Evolutionary conservation across 1,284 basidiomycete genomes (phyloP).

Genomic region (Porodaedalea pini): DNA sequence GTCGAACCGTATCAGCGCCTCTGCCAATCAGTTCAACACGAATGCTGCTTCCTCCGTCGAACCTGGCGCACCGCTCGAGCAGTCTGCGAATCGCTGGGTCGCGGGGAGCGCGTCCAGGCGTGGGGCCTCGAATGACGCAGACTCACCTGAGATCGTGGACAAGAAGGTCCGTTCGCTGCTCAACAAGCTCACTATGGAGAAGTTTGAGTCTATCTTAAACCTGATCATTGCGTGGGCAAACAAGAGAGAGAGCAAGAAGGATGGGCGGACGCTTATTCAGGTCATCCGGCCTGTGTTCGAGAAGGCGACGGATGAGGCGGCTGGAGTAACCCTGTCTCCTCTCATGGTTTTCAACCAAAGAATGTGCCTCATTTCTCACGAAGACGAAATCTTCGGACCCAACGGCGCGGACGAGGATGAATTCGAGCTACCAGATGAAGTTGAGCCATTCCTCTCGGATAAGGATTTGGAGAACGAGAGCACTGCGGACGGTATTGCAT

Average conservation of each 20-base stretch:
- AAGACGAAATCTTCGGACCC: slow-evolving; percentile 88
- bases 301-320: too few relatives aligned
- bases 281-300: too few relatives aligned
- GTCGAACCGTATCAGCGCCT: slow-evolving; percentile 28
- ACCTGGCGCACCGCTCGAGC: too few relatives aligned
- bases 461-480: slow-evolving; percentile 85
- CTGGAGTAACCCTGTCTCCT: slow-evolving; percentile 92
- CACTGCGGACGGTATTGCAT: slow-evolving; percentile 94
- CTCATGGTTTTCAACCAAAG: slow-evolving; percentile 80
- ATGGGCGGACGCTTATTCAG: slow-evolving; percentile 91
- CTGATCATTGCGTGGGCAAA: slow-evolving; percentile 95
- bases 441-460: slow-evolving; percentile 83
- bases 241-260: slow-evolving; percentile 87
- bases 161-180: slow-evolving; percentile 91
- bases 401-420: slow-evolving; percentile 83
- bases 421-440: slow-evolving; percentile 81
- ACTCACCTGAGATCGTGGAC: slow-evolving; percentile 82
- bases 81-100: too few relatives aligned
- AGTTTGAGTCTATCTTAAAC: slow-evolving; percentile 91
- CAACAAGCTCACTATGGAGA: slow-evolving; percentile 97
- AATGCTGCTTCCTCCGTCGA: too few relatives aligned
- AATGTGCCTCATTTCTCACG: slow-evolving; percentile 82
- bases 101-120: too few relatives aligned
- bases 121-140: too few relatives aligned
- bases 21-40: slow-evolving; percentile 31